A percentile compares a stretch with the other conserved stretches of the same genome.
phyloP scores from a whole-genome alignment of 495 filamentous ascomycete species.

The Ascobolus immersus region DNA sequence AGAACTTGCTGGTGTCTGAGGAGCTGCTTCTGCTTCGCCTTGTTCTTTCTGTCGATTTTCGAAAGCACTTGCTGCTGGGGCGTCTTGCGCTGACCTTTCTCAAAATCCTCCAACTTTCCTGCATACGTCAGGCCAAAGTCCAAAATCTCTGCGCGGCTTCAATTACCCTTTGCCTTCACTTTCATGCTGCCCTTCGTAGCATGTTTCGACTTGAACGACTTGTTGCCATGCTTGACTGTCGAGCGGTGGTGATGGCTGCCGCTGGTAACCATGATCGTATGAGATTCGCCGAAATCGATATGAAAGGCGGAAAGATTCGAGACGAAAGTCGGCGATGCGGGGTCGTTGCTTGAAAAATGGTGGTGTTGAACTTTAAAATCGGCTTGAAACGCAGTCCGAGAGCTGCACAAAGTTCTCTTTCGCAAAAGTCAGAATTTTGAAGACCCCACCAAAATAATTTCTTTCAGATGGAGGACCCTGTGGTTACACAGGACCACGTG shows the following conservation, averaged over 20 bases:
- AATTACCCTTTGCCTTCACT: conserved; percentile 52
- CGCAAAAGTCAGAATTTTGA: no score
- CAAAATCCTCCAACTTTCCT: conserved; percentile 13
- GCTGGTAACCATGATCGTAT: no score
- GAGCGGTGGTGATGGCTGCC: conserved; percentile 63
- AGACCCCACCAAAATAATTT: no score
- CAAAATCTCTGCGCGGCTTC: not conserved
- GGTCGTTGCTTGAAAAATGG: no score
- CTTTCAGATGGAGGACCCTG: no score
- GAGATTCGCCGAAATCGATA: no score
- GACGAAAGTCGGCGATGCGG: no score
- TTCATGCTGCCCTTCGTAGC: conserved; percentile 67
- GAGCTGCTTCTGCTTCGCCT: conserved; percentile 62
- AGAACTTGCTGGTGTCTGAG: conserved; percentile 56
- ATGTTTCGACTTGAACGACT: conserved; percentile 75
- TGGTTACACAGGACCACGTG: no score
- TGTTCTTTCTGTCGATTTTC: conserved; percentile 80
- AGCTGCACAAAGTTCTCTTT: no score
- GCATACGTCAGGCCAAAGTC: not conserved
- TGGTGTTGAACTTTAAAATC: no score
- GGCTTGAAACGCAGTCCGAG: no score
- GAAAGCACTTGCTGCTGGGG: conserved; percentile 92
- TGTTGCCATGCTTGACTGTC: conserved; percentile 65
- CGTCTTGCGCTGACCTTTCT: conserved; percentile 47
- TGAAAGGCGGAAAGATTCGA: no score